Base-by-base conservation (phyloP, 306 rosid species). In the Lathyrus tuberosus region DNA sequence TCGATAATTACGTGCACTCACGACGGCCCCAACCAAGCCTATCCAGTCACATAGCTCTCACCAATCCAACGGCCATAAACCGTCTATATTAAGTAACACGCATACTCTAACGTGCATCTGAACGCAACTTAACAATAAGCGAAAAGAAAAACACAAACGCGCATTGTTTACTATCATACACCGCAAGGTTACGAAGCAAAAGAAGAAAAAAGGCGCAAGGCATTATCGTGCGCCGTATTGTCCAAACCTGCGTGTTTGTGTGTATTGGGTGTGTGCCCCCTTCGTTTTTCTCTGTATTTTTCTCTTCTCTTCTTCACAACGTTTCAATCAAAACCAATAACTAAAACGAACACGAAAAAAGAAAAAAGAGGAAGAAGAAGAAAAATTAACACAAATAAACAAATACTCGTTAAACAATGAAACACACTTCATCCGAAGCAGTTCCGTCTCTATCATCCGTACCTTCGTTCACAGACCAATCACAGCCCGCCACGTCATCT, bases 371-470 rank as follows among this genome's bases (percentile, higher is more conserved):
- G 30, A 52, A 63, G 2, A 20, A 42, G 37, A 60, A 48, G 28
- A 54, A 62, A 10, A 69, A 35, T 30, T 58, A 57, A 10, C 18
- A 58, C 15, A n/a, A 40, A 35, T 5, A 62, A 26, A 58, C 28
- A 2, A 57, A 22, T 6, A 14, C 11, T 28, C 4, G 5, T 12
- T 26, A 2, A 57, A 64, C 77, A 84, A 95, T 95, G 99, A 95
- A 94, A 88, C 95, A 82, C 74, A 80, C 80, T 81, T 72, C 86
- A 46, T 73, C 89, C 0, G 99, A 89, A 86, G 97, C 97, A 53
- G 92, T 95, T 14, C 82, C 95, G 1, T 89, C 98, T 15, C 85
- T 82, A 1, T 71, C 88, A 0, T 78, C 96, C 20, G 78, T 78
- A 48, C 73, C 90, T 5, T 77, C 70, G 8, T 62, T 47, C 41